These are phyloP conservation scores for Xylaria grammica DNA, from an alignment of 495 filamentous ascomycete genomes.

Conservation along the genomic window DNA sequence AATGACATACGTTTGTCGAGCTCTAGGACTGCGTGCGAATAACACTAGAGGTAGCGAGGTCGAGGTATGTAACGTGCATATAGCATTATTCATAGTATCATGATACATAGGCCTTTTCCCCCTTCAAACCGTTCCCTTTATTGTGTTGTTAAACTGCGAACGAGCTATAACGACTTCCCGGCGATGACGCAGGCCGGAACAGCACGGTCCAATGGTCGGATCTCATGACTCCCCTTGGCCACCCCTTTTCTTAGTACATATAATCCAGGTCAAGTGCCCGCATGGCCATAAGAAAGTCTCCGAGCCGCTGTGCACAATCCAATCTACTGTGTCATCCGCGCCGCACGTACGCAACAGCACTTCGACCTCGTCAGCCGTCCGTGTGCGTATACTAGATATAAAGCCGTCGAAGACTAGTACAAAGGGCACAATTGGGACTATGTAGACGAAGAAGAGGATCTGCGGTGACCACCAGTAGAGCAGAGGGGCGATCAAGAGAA, in stretches of 20 bases:
- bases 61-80: constrained; percentile 16
- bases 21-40: constrained; percentile 2
- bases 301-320: constrained; percentile 60
- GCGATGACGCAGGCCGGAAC: not conserved
- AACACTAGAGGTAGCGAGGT: not conserved
- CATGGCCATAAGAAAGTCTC: constrained; percentile 55
- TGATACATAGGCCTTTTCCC: not conserved
- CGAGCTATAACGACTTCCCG: not conserved
- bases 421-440: constrained; percentile 67
- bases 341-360: constrained; percentile 58
- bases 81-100: constrained; percentile 19
- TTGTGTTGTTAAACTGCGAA: not conserved
- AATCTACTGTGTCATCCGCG: constrained; percentile 47
- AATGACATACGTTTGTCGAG: not conserved
- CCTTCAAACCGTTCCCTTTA: not conserved
- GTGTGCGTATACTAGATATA: constrained; percentile 66
- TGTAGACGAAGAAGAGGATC: constrained; percentile 68
- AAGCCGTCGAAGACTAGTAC: constrained; percentile 70
- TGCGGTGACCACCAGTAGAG: constrained; percentile 60
- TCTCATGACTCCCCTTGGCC: constrained; percentile 4
- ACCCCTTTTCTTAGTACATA: constrained; percentile 44
- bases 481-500: constrained; percentile 57
- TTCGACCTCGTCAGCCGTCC: constrained; percentile 68
- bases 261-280: constrained; percentile 56
- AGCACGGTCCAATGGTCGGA: not conserved